Evolutionary conservation across 2,329 filamentous ascomycete genomes (phyloP).

Genomic region (Ophiostoma sp.): DNA sequence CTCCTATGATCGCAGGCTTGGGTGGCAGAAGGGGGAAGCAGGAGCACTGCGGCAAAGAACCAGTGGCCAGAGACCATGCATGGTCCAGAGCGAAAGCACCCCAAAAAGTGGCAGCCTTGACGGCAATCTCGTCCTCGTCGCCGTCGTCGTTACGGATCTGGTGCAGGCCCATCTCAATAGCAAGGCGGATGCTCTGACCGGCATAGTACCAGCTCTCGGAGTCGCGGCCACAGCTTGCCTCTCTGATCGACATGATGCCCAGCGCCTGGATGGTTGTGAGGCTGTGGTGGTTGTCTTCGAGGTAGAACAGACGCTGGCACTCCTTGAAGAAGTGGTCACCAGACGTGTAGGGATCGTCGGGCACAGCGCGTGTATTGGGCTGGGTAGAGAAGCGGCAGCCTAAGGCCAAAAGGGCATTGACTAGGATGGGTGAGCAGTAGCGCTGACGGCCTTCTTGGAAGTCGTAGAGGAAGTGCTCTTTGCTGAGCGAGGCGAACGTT

Average conservation of each 20-base stretch:
- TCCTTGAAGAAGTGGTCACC: conserved; percentile 76
- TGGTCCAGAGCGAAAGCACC: conserved; percentile 64
- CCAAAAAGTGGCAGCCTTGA: conserved; percentile 62
- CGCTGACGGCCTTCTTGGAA: conserved; percentile 60
- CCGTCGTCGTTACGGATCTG: conserved; percentile 47
- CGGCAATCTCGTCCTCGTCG: conserved; percentile 58
- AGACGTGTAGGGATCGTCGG: conserved; percentile 62
- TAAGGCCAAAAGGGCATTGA: conserved; percentile 65
- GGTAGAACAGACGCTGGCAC: conserved; percentile 59
- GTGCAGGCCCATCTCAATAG: conserved; percentile 71
- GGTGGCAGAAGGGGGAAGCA: conserved; percentile 57
- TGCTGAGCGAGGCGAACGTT: conserved; percentile 70
- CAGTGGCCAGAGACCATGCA: conserved; percentile 66
- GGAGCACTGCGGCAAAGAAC: conserved; percentile 61
- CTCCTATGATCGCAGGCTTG: conserved; percentile 60
- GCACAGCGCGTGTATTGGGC: conserved; percentile 62
- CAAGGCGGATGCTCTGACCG: conserved; percentile 70
- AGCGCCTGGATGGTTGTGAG: conserved; percentile 74
- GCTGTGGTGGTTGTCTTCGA: conserved; percentile 59
- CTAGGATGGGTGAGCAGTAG: conserved; percentile 67
- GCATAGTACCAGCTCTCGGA: conserved; percentile 72
- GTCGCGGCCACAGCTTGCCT: conserved; percentile 71
- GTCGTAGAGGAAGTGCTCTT: conserved; percentile 68
- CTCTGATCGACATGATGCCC: conserved; percentile 73
- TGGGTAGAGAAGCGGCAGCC: conserved; percentile 69